These are phyloP conservation scores for Eucalyptus sp. DNA, from an alignment of 345 rosid species.

Conservation along the genomic window DNA sequence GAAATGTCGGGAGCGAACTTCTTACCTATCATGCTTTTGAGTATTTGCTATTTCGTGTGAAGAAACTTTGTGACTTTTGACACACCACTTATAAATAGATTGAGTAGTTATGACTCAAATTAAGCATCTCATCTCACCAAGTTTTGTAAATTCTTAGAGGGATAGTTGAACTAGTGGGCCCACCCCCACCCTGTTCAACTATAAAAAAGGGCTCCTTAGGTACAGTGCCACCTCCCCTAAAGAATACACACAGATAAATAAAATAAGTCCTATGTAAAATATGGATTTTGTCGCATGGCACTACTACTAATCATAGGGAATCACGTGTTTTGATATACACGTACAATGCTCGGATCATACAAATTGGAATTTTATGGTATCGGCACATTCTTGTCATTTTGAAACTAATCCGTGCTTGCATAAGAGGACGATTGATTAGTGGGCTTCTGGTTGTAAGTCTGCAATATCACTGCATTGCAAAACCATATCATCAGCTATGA, in stretches of 20 bases:
- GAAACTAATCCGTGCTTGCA: neutral
- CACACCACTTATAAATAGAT: neutral
- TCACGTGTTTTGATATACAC: neutral
- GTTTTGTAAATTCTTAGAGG: neutral
- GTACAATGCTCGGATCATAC: neutral
- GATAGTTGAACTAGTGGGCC: neutral
- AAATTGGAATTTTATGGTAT: neutral
- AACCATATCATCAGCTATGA: neutral
- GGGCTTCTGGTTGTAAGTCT: neutral
- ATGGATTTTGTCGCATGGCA: neutral
- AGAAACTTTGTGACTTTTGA: neutral
- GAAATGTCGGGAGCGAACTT: neutral
- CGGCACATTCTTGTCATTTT: neutral
- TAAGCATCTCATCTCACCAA: accelerated
- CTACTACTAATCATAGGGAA: neutral
- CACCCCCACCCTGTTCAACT: neutral
- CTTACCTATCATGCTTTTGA: neutral
- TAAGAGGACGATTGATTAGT: neutral
- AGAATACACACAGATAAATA: neutral
- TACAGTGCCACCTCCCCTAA: neutral
- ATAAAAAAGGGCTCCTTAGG: neutral
- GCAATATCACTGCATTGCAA: neutral
- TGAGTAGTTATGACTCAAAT: neutral
- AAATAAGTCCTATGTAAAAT: neutral
- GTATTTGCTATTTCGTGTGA: neutral